Conservation (phyloP, 768 basidiomycete species). For the Leccinum obscurum region DNA sequence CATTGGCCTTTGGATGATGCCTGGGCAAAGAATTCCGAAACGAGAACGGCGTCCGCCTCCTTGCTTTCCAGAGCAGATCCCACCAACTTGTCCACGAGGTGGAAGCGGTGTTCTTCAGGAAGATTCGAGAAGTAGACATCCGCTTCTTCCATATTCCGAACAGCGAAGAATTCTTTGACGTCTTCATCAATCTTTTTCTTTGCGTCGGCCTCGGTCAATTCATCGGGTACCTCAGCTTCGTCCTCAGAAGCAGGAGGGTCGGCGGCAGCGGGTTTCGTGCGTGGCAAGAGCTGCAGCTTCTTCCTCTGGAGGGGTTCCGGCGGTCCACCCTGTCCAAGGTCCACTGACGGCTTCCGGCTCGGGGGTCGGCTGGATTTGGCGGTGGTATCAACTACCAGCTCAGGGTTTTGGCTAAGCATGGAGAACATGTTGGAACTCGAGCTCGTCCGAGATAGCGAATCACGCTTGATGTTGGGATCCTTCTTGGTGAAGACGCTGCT, state of each 20-base stretch:
- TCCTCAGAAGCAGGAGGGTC: constrained; percentile 46
- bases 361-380: too few relatives aligned
- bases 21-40: constrained; percentile 25
- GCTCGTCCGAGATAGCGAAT: too few relatives aligned
- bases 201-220: constrained; percentile 54
- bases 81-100: constrained; percentile 75
- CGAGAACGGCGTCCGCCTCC: constrained; percentile 75
- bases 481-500: too few relatives aligned
- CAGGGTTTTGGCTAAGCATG: too few relatives aligned
- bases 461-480: too few relatives aligned
- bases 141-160: constrained; percentile 84
- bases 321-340: constrained; percentile 44
- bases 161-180: constrained; percentile 81
- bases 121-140: constrained; percentile 82
- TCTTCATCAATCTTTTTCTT: constrained; percentile 56
- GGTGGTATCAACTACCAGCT: too few relatives aligned
- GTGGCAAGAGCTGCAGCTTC: neutral
- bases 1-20: too few relatives aligned
- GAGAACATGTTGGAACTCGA: too few relatives aligned
- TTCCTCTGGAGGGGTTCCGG: neutral
- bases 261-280: neutral
- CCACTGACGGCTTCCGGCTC: constrained; percentile 38
- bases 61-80: constrained; percentile 77
- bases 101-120: constrained; percentile 59
- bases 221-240: constrained; percentile 44